Evolutionary conservation across 176 grass and related monocot genomes (phyloP), one percentile per base, ranked within the genome.

Genomic region (Luzula sylvatica): DNA sequence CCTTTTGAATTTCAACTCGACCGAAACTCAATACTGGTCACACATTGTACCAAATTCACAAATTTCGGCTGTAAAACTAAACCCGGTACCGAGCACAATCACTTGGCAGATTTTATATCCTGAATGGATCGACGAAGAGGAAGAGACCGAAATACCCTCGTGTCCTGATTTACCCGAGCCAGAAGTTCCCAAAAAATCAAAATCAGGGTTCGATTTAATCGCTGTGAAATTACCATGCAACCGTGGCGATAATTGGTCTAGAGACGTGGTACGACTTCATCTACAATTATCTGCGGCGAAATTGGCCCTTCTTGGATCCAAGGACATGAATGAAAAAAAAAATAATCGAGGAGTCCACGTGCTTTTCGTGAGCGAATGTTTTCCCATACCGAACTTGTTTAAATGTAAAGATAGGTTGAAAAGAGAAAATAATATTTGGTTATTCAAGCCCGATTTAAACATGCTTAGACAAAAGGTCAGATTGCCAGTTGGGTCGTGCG

Each of bases 111-210:
- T 54, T 42, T 69, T 94, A 4, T 94, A 83, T 45, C 88, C 88
- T 21, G 88, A 94, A 78, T 94, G 88, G 88, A 94, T 94, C 24
- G 88, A 94, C 47, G 88, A 94, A 71, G 88, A 94, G 65, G 79
- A 94, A 83, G 78, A 87, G 67, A 80, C 65, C 5, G 88, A 94
- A 19, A 80, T 94, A 71, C 83, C 88, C 24, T 56, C 75, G 20
- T 94, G 88, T 30, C 88, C 79, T 0, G 65, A 50, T 6, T 63
- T 94, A 57, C 55, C 83, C n/a, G 88, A 78, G 7, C 88, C 83
- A 59, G 55, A 23, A 63, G 61, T 73, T 52, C 72, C 61, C 26
- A 72, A 48, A 35, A 64, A 64, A 20, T 15, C 50, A 42, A 72
- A 55, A 1, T 35, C 67, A 41, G 63, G 63, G 3, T 87, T 83